Percentiles rank a stretch among this genome's conserved stretches.
Evolutionary conservation across 2,329 filamentous ascomycete genomes (phyloP).

Genomic region (Pseudopyricularia cyperi): DNA sequence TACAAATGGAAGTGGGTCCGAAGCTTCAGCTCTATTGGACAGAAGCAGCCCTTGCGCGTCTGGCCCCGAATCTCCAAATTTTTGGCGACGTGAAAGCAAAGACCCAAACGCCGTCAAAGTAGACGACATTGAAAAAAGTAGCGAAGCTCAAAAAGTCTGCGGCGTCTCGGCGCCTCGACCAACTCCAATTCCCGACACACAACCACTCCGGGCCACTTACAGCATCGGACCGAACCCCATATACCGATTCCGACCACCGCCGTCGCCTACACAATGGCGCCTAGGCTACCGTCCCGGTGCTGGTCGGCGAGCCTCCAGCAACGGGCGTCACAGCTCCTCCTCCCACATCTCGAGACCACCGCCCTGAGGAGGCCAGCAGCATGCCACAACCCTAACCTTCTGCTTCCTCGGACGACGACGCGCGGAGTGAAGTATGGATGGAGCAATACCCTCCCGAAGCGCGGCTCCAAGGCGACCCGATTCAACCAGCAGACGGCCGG

Average conservation of each 20-base stretch:
- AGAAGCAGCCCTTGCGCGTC: not conserved
- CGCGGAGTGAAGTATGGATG: constrained; percentile 48
- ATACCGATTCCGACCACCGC: not conserved
- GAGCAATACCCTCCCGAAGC: constrained; percentile 31
- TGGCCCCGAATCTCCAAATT: not conserved
- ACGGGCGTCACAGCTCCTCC: constrained; percentile 10
- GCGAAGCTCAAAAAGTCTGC: not conserved
- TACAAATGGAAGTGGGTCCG: no score
- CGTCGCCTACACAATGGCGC: constrained; percentile 13
- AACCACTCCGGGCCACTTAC: not conserved
- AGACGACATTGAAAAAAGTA: no score
- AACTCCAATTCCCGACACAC: not conserved
- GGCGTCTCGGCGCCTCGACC: not conserved
- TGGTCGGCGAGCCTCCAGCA: constrained; percentile 10
- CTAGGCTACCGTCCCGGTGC: constrained; percentile 19
- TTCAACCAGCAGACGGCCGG: constrained; percentile 48
- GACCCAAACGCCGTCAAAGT: no score
- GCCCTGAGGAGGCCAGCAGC: not conserved
- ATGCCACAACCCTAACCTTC: constrained; percentile 10
- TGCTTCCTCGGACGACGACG: constrained; percentile 30
- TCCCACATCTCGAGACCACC: constrained; percentile 3
- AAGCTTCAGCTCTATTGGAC: not conserved
- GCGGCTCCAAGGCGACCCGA: constrained; percentile 37
- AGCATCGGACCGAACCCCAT: not conserved
- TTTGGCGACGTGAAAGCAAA: not conserved